Conservation (phyloP, 2,329 filamentous ascomycete genomes). For the Torrubiella hemipterigena region DNA sequence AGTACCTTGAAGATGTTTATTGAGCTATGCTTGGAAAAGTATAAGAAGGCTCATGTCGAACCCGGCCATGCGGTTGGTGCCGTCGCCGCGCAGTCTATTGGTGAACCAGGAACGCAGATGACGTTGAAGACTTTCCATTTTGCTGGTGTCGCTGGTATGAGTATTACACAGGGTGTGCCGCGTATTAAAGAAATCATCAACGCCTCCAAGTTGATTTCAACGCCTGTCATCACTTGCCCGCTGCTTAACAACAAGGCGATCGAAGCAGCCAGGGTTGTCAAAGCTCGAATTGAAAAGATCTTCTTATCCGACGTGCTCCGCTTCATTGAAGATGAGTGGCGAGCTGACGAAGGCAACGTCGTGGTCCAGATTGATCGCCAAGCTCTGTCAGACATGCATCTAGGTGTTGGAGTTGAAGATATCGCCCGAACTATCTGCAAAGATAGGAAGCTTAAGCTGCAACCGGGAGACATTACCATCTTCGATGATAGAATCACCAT, state of each 20-base stretch:
- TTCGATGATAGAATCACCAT: conserved; percentile 57
- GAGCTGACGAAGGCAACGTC: conserved; percentile 62
- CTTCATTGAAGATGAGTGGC: conserved; percentile 82
- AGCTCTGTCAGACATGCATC: conserved; percentile 66
- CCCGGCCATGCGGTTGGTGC: conserved; percentile 93
- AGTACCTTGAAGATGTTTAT: conserved; percentile 68
- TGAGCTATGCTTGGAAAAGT: conserved; percentile 73
- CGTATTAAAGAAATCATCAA: conserved; percentile 99
- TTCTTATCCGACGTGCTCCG: conserved; percentile 71
- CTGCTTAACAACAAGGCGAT: conserved; percentile 65
- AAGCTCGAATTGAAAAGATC: conserved; percentile 90
- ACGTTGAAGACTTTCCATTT: conserved; percentile 99
- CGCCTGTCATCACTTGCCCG: conserved; percentile 82
- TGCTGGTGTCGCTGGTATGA: conserved; percentile 98
- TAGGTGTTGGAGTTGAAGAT: conserved; percentile 64
- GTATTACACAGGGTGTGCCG: conserved; percentile 96
- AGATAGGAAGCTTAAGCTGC: conserved; percentile 74
- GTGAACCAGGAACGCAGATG: conserved; percentile 98
- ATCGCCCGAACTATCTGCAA: conserved; percentile 67
- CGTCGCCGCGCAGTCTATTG: conserved; percentile 93
- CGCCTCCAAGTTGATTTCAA: conserved; percentile 86
- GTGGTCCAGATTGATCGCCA: conserved; percentile 71
- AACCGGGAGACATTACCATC: conserved; percentile 51
- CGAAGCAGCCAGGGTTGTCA: conserved; percentile 77
- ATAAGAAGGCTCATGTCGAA: conserved; percentile 81